Conservation (phyloP, 129 eudicot genomes). For the Calendula officinalis region DNA sequence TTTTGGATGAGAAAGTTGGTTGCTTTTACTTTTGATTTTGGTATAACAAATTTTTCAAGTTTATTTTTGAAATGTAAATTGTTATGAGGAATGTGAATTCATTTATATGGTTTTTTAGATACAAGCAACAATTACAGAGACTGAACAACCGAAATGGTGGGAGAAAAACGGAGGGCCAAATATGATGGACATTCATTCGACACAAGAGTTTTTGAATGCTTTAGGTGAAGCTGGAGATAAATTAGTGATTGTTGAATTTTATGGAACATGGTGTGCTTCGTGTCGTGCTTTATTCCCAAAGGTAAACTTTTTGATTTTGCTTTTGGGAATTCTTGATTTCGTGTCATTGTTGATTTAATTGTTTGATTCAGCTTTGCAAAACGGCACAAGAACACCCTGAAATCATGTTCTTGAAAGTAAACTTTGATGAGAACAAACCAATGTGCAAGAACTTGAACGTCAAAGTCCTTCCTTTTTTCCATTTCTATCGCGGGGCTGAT, state of each 20-base stretch:
- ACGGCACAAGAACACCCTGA: constrained; percentile 86
- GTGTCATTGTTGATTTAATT: constrained; percentile 1
- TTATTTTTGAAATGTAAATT: no score
- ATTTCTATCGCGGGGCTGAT: constrained; percentile 96
- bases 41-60: no score
- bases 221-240: constrained; percentile 89
- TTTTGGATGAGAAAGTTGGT: no score
- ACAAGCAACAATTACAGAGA: constrained; percentile 72
- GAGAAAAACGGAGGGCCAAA: constrained; percentile 90
- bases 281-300: constrained; percentile 95
- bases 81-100: no score
- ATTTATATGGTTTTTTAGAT: constrained; percentile 31
- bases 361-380: constrained; percentile 67
- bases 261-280: constrained; percentile 98
- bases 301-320: constrained; percentile 39
- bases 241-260: constrained; percentile 88
- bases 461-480: constrained; percentile 93
- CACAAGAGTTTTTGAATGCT: constrained; percentile 71
- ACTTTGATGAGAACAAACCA: constrained; percentile 88
- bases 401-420: constrained; percentile 85
- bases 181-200: constrained; percentile 89
- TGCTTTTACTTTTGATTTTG: no score
- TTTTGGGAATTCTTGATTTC: neutral
- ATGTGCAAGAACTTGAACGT: constrained; percentile 96
- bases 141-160: constrained; percentile 98